phyloP scores from a whole-genome alignment of 805 yeast species.

The Saccharomycopsis synnaedendra region DNA sequence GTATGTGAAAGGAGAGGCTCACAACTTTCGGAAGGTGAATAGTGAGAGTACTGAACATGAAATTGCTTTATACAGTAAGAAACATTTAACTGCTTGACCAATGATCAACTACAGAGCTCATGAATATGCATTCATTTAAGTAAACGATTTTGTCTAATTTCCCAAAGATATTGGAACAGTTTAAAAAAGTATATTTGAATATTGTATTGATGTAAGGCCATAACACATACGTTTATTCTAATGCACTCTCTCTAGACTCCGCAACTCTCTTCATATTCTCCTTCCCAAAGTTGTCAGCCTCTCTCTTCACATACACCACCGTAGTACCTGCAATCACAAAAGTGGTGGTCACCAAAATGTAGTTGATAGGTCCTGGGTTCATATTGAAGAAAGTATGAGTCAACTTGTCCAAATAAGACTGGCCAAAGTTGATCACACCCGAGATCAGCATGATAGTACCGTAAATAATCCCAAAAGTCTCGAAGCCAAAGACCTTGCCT shows the following conservation, averaged over 20 bases:
- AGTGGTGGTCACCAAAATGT: slow-evolving; percentile 41
- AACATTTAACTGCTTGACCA: no score
- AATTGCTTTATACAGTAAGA: no score
- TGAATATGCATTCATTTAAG: no score
- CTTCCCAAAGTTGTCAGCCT: slow-evolving; percentile 11
- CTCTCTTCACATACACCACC: slow-evolving; percentile 8
- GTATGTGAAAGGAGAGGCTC: slow-evolving; percentile 10
- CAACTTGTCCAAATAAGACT: slow-evolving; percentile 52
- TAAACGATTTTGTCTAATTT: no score
- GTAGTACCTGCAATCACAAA: slow-evolving; percentile 21
- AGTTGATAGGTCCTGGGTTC: slow-evolving; percentile 77
- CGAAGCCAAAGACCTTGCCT: slow-evolving; percentile 89
- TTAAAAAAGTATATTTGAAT: no score
- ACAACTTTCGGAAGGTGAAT: slow-evolving; percentile 7
- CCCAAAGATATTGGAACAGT: no score
- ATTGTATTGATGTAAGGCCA: no score
- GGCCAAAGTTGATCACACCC: slow-evolving; percentile 69
- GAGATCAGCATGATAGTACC: slow-evolving; percentile 77
- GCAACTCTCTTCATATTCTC: background rate
- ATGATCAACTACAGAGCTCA: no score
- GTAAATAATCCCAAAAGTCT: slow-evolving; percentile 84
- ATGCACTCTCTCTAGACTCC: background rate
- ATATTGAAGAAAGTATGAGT: slow-evolving; percentile 59
- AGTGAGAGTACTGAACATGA: background rate
- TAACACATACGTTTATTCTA: no score